Evolutionary conservation across 257 asterid genomes (phyloP).

Genomic region (Solanum acaule): DNA sequence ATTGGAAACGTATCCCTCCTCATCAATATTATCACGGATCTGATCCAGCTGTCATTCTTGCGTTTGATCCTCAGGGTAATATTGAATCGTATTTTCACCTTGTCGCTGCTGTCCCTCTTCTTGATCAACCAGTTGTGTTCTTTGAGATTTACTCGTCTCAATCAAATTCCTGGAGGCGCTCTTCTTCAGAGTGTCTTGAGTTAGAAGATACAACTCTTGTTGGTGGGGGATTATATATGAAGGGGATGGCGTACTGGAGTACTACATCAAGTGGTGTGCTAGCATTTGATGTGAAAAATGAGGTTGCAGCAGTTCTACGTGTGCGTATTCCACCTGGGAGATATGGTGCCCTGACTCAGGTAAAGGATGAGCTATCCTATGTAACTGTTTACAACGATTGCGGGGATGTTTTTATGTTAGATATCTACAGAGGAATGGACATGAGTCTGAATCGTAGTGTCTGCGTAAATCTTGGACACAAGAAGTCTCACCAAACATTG

Average conservation of each 20-base stretch:
- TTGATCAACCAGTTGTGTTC: constrained; percentile 1
- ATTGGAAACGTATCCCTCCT: constrained; percentile 15
- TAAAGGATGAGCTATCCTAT: constrained; percentile 30
- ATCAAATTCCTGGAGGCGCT: constrained; percentile 14
- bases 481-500: too few species aligned
- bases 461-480: not conserved
- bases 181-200: not conserved
- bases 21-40: constrained; percentile 12
- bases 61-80: constrained; percentile 28
- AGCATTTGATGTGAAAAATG: constrained; percentile 18
- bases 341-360: constrained; percentile 23
- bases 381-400: not conserved
- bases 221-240: constrained; percentile 19
- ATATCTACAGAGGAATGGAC: constrained; percentile 18
- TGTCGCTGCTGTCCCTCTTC: constrained; percentile 14
- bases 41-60: constrained; percentile 22
- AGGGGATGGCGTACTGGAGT: constrained; percentile 31
- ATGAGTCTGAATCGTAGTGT: constrained; percentile 12
- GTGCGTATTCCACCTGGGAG: not conserved
- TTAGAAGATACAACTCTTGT: not conserved
- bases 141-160: constrained; percentile 32
- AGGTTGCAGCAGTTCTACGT: constrained; percentile 9
- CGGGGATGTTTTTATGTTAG: not conserved
- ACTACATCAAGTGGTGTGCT: constrained; percentile 15
- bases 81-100: constrained; percentile 15